phyloP scores from a whole-genome alignment of 495 filamentous ascomycete species.

The Saxophila tyrrhenica region DNA sequence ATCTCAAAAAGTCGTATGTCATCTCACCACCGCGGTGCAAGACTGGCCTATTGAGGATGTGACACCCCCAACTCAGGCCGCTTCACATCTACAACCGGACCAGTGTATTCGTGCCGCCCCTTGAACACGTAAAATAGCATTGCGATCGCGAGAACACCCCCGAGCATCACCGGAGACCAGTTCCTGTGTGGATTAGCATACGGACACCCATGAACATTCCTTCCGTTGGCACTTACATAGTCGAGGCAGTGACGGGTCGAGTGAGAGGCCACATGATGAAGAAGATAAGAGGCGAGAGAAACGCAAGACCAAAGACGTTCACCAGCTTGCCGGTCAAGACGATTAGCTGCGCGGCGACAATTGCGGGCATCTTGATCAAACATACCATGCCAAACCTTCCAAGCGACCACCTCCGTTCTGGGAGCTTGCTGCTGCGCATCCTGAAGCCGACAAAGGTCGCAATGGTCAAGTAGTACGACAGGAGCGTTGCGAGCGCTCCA shows the following conservation, averaged over 20 bases:
- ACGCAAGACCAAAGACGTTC: background rate
- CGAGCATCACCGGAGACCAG: background rate
- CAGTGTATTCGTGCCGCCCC: background rate
- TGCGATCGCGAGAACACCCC: background rate
- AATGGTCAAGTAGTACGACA: background rate
- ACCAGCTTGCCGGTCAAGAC: too few species aligned
- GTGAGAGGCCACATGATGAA: background rate
- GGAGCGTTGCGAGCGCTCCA: background rate
- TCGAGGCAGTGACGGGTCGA: background rate
- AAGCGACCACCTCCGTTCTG: slow-evolving; percentile 1
- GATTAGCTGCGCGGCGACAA: too few species aligned
- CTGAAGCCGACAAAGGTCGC: background rate
- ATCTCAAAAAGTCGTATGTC: too few species aligned
- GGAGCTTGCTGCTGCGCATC: background rate
- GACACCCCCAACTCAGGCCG: too few species aligned
- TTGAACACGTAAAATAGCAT: background rate
- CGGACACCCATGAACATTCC: background rate
- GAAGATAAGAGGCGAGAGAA: background rate
- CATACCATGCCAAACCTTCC: background rate
- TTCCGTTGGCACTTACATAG: background rate
- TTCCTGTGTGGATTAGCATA: background rate
- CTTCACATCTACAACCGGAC: background rate
- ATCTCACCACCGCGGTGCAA: too few species aligned
- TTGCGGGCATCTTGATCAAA: too few species aligned
- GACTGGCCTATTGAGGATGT: too few species aligned